Evolutionary conservation across 2,329 filamentous ascomycete genomes (phyloP).

Genomic region (Beauveria bassiana): DNA sequence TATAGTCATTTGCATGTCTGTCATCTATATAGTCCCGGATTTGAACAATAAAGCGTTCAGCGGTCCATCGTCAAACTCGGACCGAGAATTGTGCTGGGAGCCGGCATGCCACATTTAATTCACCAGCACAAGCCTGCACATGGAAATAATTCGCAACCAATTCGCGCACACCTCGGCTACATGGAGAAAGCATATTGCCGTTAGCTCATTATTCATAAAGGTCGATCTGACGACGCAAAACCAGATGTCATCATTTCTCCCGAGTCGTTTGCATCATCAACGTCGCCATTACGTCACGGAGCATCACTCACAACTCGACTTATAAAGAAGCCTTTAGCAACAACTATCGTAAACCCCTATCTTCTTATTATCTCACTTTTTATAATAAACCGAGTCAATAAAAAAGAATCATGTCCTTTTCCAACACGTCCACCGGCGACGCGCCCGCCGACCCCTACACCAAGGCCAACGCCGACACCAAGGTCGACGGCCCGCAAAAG

Average conservation of each 20-base stretch:
- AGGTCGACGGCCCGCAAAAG: conserved; percentile 62
- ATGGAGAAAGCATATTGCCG: background rate
- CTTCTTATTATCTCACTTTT: background rate
- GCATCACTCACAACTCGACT: background rate
- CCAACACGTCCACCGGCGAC: conserved; percentile 52
- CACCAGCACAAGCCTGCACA: too few relatives aligned
- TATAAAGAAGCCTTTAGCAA: background rate
- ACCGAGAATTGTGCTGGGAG: too few relatives aligned
- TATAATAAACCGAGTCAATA: background rate
- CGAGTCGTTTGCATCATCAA: conserved; percentile 5
- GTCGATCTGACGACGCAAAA: background rate
- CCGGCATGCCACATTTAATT: too few relatives aligned
- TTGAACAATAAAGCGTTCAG: too few relatives aligned
- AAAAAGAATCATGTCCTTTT: conserved; percentile 35
- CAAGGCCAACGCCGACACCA: conserved; percentile 59
- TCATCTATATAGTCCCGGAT: too few relatives aligned
- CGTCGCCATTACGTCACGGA: conserved; percentile 12
- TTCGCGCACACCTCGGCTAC: background rate
- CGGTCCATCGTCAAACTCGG: too few relatives aligned
- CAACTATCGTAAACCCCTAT: background rate
- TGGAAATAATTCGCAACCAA: too few relatives aligned
- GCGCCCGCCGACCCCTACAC: conserved; percentile 72
- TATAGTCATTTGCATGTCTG: too few relatives aligned
- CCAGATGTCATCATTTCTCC: background rate
- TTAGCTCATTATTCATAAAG: background rate